Percentiles rank a stretch among this genome's conserved stretches.
Evolutionary conservation across 495 filamentous ascomycete species (phyloP).

Genomic region (Trichoderma erinaceum): DNA sequence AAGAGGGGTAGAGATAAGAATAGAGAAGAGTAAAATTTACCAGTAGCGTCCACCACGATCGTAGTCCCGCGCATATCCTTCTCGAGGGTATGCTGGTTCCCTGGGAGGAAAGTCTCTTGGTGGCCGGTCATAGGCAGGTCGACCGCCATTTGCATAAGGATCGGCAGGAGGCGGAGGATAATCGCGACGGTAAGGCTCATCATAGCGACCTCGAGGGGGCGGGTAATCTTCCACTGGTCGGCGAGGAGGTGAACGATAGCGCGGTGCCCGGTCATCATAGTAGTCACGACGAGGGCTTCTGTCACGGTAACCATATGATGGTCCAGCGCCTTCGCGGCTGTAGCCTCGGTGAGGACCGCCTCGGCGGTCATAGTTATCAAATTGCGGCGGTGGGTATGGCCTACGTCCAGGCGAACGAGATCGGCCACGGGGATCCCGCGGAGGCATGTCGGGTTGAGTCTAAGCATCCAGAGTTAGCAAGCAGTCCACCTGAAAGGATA

Average conservation of each 20-base stretch:
- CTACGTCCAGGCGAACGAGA: constrained; percentile 60
- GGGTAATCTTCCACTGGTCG: constrained; percentile 75
- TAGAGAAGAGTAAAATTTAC: constrained; percentile 22
- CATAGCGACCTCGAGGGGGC: constrained; percentile 53
- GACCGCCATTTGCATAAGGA: constrained; percentile 56
- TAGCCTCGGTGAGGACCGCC: constrained; percentile 67
- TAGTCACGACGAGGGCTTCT: constrained; percentile 75
- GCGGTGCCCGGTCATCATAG: constrained; percentile 66
- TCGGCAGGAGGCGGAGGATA: constrained; percentile 48
- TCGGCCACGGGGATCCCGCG: constrained; percentile 59
- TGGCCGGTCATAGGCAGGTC: constrained; percentile 51
- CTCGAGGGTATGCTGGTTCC: constrained; percentile 44
- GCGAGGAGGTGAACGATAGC: constrained; percentile 71
- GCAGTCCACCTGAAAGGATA: constrained; percentile 7
- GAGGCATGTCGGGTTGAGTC: constrained; percentile 59
- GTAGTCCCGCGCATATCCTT: constrained; percentile 41
- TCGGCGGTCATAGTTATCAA: constrained; percentile 70
- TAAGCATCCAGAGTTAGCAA: constrained; percentile 21
- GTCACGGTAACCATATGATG: constrained; percentile 74
- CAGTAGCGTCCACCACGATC: constrained; percentile 40
- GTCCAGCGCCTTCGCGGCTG: constrained; percentile 50
- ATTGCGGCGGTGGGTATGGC: constrained; percentile 53
- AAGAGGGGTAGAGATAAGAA: background rate
- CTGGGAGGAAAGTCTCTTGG: constrained; percentile 49
- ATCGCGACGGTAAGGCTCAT: constrained; percentile 57